These are phyloP conservation scores for Phytophthora ohioensis DNA, from an alignment of 352 stramenopile genomes.

Conservation along the genomic window DNA sequence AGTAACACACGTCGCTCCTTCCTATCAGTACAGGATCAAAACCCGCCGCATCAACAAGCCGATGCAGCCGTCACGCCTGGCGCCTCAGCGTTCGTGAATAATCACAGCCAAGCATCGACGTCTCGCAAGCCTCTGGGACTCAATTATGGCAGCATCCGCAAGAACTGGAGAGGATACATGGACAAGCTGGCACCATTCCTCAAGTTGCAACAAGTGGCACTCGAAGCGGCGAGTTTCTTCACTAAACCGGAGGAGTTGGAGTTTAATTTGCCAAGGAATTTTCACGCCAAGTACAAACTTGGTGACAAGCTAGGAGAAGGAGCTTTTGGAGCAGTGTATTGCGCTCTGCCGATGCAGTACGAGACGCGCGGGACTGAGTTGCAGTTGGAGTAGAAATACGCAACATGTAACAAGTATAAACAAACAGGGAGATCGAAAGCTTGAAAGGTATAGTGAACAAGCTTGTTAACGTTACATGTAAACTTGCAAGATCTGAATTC, in stretches of 20 bases:
- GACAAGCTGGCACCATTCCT: constrained; percentile 50
- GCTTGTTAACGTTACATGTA: no score
- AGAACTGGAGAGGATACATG: constrained; percentile 62
- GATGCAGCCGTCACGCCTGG: constrained; percentile 28
- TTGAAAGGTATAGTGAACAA: no score
- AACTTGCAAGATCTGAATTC: no score
- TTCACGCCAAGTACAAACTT: constrained; percentile 60
- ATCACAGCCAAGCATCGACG: constrained; percentile 9
- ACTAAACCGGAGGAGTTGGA: constrained; percentile 70
- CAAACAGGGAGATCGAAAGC: no score
- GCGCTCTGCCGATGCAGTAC: constrained; percentile 43
- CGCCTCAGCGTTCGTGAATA: constrained; percentile 28
- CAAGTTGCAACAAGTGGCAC: constrained; percentile 52
- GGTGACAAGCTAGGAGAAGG: constrained; percentile 73
- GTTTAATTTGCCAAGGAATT: constrained; percentile 67
- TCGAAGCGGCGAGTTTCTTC: constrained; percentile 72
- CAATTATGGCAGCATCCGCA: constrained; percentile 66
- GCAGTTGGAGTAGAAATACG: no score
- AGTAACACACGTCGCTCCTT: constrained; percentile 19
- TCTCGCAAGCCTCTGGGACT: constrained; percentile 29
- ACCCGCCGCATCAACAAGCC: constrained; percentile 29
- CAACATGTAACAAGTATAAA: no score
- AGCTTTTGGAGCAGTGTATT: constrained; percentile 74
- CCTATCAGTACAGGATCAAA: constrained; percentile 11
- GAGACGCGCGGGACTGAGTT: constrained; percentile 23